Conservation (phyloP, 1,284 basidiomycete genomes). For the Farysia itapuensis region DNA sequence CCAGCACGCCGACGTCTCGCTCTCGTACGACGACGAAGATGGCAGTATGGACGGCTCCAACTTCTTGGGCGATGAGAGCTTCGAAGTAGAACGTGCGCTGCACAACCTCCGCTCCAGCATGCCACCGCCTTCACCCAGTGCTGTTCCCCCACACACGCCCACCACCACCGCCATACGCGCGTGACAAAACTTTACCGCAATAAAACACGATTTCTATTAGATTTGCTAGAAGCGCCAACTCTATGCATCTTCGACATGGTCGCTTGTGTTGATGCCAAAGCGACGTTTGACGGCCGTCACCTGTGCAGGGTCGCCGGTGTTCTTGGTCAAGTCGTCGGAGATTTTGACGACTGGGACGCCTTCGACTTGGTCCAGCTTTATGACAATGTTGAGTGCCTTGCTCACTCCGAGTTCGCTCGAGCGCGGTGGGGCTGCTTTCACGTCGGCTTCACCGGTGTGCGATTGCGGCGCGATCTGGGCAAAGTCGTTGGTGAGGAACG, state of each 20-base stretch:
- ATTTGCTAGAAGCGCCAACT: too few relatives aligned
- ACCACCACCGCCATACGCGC: too few relatives aligned
- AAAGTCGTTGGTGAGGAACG: slow-evolving; percentile 53
- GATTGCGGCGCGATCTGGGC: background rate
- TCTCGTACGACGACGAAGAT: background rate
- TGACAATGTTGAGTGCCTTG: slow-evolving; percentile 56
- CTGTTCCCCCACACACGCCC: too few relatives aligned
- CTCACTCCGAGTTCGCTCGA: slow-evolving; percentile 3
- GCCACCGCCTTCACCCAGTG: slow-evolving; percentile 7
- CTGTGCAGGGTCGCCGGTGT: slow-evolving; percentile 52
- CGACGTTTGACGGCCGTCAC: slow-evolving; percentile 30
- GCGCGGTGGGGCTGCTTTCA: background rate
- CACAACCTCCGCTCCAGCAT: slow-evolving; percentile 10
- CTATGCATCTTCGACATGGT: background rate
- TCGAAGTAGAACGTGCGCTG: slow-evolving; percentile 28
- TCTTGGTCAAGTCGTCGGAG: slow-evolving; percentile 58
- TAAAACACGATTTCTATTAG: too few relatives aligned
- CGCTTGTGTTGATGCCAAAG: slow-evolving; percentile 33
- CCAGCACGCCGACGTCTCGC: too few relatives aligned
- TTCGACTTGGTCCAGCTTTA: slow-evolving; percentile 53
- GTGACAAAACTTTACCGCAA: too few relatives aligned
- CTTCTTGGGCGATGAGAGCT: slow-evolving; percentile 35
- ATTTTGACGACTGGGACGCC: slow-evolving; percentile 54
- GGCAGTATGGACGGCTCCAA: slow-evolving; percentile 59
- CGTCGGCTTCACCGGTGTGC: background rate